These are phyloP conservation scores for Debaryomycetaceae sp. DNA, from an alignment of 1,139 yeast genomes.

Conservation along the genomic window DNA sequence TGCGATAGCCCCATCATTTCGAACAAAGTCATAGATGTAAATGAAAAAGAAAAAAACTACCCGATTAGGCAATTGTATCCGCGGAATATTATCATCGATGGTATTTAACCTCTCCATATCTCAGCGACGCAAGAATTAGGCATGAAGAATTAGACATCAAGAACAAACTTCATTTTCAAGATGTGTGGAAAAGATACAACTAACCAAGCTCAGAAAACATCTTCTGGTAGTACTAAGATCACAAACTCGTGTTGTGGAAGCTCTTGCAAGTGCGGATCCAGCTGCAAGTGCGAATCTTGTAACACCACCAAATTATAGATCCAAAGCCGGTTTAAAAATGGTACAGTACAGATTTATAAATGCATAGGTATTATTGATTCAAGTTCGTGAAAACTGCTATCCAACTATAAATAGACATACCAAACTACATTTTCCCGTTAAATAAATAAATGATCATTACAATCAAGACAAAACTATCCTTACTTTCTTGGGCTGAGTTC, in stretches of 20 bases:
- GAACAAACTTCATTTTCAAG: not conserved
- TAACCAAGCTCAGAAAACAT: slow-evolving; percentile 8
- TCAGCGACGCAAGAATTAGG: not conserved
- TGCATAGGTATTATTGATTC: no score
- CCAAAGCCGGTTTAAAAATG: not conserved
- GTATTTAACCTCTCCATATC: not conserved
- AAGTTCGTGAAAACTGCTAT: not conserved
- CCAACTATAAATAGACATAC: not conserved
- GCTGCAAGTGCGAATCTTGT: slow-evolving; percentile 35
- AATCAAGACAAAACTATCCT: slow-evolving; percentile 7
- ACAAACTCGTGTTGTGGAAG: slow-evolving; percentile 25
- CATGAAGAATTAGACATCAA: not conserved
- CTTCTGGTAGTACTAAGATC: slow-evolving; percentile 10
- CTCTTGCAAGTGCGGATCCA: slow-evolving; percentile 36
- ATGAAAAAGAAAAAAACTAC: not conserved
- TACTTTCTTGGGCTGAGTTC: slow-evolving; percentile 53
- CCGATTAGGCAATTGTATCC: slow-evolving; percentile 2
- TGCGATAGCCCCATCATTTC: no score
- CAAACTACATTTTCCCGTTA: not conserved
- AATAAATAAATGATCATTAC: slow-evolving; percentile 2
- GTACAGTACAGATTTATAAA: no score
- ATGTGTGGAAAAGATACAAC: slow-evolving; percentile 19
- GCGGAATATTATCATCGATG: not conserved
- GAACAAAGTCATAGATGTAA: not conserved
- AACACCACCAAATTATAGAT: slow-evolving; percentile 37